A percentile compares a stretch with the other conserved stretches of the same genome.
Evolutionary conservation across 768 basidiomycete species (phyloP).

Genomic region (Lactarius deliciosus): DNA sequence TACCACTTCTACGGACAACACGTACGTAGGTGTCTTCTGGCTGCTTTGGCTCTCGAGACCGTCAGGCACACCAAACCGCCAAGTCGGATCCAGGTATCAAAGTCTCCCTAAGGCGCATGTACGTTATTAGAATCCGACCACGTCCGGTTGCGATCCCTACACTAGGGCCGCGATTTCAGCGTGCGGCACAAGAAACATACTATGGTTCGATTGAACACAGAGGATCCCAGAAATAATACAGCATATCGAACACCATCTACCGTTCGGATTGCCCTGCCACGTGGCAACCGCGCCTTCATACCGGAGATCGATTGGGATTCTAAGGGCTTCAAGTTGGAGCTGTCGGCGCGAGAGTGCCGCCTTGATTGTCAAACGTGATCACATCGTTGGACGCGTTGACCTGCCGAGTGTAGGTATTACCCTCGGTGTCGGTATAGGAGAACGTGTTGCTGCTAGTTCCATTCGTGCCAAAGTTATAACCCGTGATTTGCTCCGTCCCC

Average conservation of each 20-base stretch:
- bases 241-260: background rate
- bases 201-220: background rate
- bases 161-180: too few relatives aligned
- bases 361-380: constrained; percentile 58
- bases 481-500: constrained; percentile 41
- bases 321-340: background rate
- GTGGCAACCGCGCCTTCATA: constrained; percentile 15
- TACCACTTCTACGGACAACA: too few relatives aligned
- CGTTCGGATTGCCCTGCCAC: constrained; percentile 31
- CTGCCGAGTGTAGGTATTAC: constrained; percentile 36
- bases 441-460: constrained; percentile 72
- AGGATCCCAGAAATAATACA: constrained; percentile 14
- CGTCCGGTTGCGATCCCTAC: too few relatives aligned
- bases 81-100: too few relatives aligned
- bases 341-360: constrained; percentile 41
- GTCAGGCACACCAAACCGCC: too few relatives aligned
- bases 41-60: too few relatives aligned
- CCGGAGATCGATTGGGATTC: constrained; percentile 1
- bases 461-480: constrained; percentile 32
- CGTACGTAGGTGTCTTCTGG: too few relatives aligned
- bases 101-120: too few relatives aligned
- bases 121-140: too few relatives aligned
- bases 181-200: background rate
- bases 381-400: constrained; percentile 61
- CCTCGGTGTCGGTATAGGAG: constrained; percentile 54